These are phyloP conservation scores for Trichomonas tenax DNA, from an alignment of 208 protist species.

Conservation along the genomic window DNA sequence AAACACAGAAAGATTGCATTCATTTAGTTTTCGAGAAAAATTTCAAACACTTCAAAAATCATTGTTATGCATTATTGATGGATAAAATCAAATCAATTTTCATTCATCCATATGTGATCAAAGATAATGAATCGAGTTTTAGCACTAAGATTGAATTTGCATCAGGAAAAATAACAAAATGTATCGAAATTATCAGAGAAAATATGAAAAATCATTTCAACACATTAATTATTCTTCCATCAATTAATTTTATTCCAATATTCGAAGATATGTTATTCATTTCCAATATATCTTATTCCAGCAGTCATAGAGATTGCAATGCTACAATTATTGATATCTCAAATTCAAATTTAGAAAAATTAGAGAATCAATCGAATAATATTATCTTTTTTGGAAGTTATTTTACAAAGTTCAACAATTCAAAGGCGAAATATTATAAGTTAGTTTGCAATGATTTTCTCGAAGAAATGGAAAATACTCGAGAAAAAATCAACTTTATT, in stretches of 20 bases:
- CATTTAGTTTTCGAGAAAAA: background rate
- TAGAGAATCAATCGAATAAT: background rate
- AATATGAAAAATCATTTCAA: background rate
- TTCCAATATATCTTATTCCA: background rate
- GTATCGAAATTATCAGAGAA: background rate
- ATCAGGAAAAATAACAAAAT: background rate
- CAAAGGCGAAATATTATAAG: background rate
- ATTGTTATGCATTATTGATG: background rate
- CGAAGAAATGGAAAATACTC: background rate
- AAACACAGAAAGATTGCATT: background rate
- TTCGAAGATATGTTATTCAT: background rate
- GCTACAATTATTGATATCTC: background rate
- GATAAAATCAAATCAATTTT: background rate
- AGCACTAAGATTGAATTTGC: background rate
- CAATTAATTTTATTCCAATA: background rate
- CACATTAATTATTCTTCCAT: background rate
- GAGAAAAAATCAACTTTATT: background rate
- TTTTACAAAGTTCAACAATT: background rate
- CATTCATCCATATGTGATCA: background rate
- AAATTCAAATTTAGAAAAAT: background rate
- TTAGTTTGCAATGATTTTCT: background rate
- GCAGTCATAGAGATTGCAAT: background rate
- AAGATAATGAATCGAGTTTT: background rate
- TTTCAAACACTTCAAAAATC: background rate
- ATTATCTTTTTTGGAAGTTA: background rate